A percentile compares a stretch with the other conserved stretches of the same genome.
Conservation (phyloP, 768 basidiomycete genomes). For the Hericium rajendrae region DNA sequence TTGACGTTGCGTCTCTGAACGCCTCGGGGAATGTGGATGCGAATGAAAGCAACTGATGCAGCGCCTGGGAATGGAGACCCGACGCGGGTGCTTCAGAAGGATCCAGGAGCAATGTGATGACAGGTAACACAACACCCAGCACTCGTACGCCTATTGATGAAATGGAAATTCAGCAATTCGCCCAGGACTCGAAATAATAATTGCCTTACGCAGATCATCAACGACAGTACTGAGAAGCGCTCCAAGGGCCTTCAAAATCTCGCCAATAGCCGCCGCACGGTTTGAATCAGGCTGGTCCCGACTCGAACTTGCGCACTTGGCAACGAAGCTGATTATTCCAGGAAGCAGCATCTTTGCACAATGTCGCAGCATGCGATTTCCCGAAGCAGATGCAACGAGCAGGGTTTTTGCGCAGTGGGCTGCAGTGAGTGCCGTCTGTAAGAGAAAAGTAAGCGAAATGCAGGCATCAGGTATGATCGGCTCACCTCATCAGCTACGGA, state of each 20-base stretch:
- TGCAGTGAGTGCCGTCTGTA: constrained; percentile 74
- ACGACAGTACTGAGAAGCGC: constrained; percentile 7
- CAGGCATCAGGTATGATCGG: not conserved
- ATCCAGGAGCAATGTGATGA: constrained; percentile 13
- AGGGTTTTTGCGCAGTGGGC: constrained; percentile 86
- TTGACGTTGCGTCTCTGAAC: constrained; percentile 13
- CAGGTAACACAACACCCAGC: constrained; percentile 11
- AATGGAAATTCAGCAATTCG: not conserved
- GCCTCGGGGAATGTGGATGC: constrained; percentile 12
- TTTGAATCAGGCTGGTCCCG: too few species aligned
- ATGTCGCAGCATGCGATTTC: constrained; percentile 57
- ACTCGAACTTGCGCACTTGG: constrained; percentile 38
- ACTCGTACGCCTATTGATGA: constrained; percentile 6
- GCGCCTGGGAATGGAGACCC: constrained; percentile 12
- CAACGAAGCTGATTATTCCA: constrained; percentile 71
- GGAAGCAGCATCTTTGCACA: constrained; percentile 69
- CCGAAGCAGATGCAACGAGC: constrained; percentile 57
- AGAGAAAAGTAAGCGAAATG: not conserved
- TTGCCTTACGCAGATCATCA: constrained; percentile 12
- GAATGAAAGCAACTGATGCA: constrained; percentile 11
- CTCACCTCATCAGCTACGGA: constrained; percentile 59
- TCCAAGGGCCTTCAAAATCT: constrained; percentile 75
- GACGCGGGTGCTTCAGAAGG: constrained; percentile 2
- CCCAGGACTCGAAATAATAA: not conserved
- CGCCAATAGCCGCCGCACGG: constrained; percentile 47